Conservation (phyloP, 2,329 filamentous ascomycete species). For the Fusarium beomiforme region DNA sequence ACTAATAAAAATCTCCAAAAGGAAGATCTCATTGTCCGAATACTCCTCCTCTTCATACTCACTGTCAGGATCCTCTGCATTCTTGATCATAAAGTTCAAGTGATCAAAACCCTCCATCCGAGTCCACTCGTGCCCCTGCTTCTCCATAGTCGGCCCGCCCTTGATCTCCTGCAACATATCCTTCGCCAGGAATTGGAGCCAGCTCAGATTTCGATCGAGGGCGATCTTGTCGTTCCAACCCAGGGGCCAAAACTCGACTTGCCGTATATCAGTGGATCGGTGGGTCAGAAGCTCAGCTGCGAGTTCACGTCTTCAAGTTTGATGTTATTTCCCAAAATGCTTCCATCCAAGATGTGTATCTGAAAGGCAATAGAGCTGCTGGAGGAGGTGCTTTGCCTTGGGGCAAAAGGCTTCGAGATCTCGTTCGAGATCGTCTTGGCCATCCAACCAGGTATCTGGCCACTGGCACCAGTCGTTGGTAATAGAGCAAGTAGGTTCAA, state of each 20-base stretch:
- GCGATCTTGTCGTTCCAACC: background rate
- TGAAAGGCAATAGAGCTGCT: background rate
- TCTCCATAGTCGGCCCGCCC: background rate
- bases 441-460: fast-evolving
- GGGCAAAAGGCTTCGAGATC: background rate
- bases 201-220: too few relatives aligned
- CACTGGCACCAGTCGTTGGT: background rate
- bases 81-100: background rate
- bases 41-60: fast-evolving
- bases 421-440: background rate
- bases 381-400: background rate
- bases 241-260: background rate
- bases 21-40: background rate
- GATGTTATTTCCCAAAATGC: background rate
- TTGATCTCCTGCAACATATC: background rate
- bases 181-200: background rate
- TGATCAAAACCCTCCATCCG: background rate
- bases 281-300: background rate
- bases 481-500: background rate
- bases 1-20: background rate
- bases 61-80: background rate
- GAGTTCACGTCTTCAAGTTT: background rate
- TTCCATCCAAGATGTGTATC: background rate
- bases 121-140: background rate
- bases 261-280: background rate